These are phyloP conservation scores for Neurospora tetraspora DNA, from an alignment of 495 filamentous ascomycete genomes.

Conservation along the genomic window DNA sequence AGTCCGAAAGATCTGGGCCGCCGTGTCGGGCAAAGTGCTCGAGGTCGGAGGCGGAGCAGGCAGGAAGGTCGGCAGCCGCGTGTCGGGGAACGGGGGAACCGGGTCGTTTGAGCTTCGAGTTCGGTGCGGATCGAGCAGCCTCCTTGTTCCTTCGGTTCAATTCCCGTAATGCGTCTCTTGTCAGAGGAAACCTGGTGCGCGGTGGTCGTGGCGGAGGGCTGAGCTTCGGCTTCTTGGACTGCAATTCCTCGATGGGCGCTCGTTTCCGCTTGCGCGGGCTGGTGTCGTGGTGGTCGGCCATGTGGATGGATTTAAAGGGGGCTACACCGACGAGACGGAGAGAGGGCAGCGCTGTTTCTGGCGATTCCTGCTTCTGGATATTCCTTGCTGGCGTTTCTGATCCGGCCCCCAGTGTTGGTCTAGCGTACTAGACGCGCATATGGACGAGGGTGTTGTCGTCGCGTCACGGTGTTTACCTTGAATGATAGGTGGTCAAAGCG, in stretches of 20 bases:
- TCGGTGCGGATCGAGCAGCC: neutral
- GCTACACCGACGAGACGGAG: too few species aligned
- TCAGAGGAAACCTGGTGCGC: neutral
- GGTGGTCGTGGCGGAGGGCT: neutral
- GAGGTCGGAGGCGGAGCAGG: neutral
- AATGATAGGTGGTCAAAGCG: neutral
- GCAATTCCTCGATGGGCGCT: neutral
- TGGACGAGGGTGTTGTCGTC: neutral
- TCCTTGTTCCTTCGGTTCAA: neutral
- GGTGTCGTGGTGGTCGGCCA: neutral
- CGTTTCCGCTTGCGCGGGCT: neutral
- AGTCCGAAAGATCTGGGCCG: neutral
- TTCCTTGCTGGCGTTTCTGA: neutral
- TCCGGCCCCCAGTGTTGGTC: neutral
- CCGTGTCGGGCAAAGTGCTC: neutral
- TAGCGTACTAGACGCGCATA: neutral
- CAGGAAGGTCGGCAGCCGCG: neutral
- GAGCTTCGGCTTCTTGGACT: neutral
- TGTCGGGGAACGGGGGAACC: neutral
- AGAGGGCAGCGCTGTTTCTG: neutral
- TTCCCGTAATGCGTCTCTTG: neutral
- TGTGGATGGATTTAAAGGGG: neutral
- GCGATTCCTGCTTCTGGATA: neutral
- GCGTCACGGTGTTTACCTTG: neutral
- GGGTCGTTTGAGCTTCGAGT: neutral